Evolutionary conservation across 192 early-diverging fungal species (phyloP).

Genomic region (Podila epicladia): DNA sequence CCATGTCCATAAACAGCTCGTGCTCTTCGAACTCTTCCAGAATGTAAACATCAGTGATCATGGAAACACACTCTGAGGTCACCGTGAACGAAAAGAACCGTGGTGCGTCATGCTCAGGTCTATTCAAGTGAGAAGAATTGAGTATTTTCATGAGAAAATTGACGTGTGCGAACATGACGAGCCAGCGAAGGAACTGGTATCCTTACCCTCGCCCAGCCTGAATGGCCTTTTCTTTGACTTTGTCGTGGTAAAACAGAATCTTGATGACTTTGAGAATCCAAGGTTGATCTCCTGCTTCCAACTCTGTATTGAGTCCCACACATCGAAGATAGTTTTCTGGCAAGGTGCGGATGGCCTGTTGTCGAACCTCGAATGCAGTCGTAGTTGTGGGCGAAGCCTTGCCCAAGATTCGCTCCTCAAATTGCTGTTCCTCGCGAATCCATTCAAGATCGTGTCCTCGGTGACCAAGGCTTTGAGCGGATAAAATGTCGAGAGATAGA

Average conservation of each 20-base stretch:
- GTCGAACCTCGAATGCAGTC: constrained; percentile 38
- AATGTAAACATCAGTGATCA: constrained; percentile 70
- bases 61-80: constrained; percentile 71
- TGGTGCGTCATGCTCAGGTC: constrained; percentile 35
- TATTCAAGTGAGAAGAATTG: neutral
- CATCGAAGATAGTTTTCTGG: constrained; percentile 63
- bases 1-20: constrained; percentile 57
- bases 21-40: constrained; percentile 61
- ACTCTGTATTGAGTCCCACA: constrained; percentile 70
- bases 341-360: constrained; percentile 49
- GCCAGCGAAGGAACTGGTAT: neutral
- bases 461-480: constrained; percentile 26
- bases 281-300: constrained; percentile 49
- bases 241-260: constrained; percentile 70
- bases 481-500: constrained; percentile 27
- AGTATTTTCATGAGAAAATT: neutral
- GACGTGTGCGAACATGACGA: neutral
- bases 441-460: constrained; percentile 5
- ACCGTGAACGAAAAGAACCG: constrained; percentile 79
- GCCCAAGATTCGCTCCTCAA: neutral
- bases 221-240: constrained; percentile 50
- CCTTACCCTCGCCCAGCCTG: constrained; percentile 14
- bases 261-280: constrained; percentile 67
- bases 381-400: constrained; percentile 36
- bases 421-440: constrained; percentile 37